Evolutionary conservation across 2,329 filamentous ascomycete genomes (phyloP).

Genomic region (Xylaria digitata): DNA sequence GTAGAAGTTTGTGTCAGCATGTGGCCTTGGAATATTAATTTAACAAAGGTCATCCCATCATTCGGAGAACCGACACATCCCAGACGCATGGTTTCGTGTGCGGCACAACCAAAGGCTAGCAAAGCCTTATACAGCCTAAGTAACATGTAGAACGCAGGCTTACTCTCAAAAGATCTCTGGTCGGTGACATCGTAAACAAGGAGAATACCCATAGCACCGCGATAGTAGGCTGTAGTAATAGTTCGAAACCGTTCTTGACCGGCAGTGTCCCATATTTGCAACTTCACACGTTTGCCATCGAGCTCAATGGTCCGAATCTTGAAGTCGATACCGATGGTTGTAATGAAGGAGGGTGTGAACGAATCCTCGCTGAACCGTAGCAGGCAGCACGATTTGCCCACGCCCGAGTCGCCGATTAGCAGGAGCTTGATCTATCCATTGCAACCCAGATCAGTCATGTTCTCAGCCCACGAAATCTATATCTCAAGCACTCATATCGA

Average conservation of each 20-base stretch:
- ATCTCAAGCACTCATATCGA: not conserved
- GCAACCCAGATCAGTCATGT: constrained; percentile 36
- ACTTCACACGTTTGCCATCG: constrained; percentile 97
- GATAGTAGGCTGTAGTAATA: constrained; percentile 98
- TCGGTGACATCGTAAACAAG: constrained; percentile 99
- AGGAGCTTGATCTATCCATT: constrained; percentile 87
- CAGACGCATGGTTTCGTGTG: not conserved
- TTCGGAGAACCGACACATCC: not conserved
- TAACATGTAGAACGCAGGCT: constrained; percentile 25
- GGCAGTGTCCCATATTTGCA: constrained; percentile 99
- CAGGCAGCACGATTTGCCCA: constrained; percentile 97
- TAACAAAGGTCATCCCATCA: not conserved
- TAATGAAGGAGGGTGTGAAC: constrained; percentile 97
- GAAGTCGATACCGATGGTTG: constrained; percentile 99
- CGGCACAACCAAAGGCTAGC: not conserved
- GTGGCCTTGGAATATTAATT: not conserved
- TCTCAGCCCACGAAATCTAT: not conserved
- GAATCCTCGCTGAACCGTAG: constrained; percentile 97
- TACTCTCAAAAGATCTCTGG: constrained; percentile 94
- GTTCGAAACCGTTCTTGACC: constrained; percentile 98
- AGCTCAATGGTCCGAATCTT: constrained; percentile 99
- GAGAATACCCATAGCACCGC: constrained; percentile 97
- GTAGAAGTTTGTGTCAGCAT: constrained; percentile 34
- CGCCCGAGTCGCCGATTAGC: constrained; percentile 95
- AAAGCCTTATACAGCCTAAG: constrained; percentile 7